Conservation (phyloP, 164 flowering plant genomes). For the Macadamia integrifolia region DNA sequence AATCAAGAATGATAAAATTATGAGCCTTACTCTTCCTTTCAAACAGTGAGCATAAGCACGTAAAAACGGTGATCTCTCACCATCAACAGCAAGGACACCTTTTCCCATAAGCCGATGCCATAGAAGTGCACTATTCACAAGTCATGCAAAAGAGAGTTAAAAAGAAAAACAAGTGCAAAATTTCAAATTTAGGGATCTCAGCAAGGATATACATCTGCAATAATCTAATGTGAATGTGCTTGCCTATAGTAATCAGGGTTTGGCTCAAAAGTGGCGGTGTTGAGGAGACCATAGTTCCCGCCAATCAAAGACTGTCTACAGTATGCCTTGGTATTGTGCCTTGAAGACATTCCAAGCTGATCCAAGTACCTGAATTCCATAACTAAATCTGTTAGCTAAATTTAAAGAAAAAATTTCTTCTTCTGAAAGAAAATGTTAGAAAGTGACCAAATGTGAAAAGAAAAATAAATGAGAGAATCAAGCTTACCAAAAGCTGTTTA, state of each 20-base stretch:
- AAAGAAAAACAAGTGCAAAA: background rate
- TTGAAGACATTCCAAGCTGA: slow-evolving; percentile 46
- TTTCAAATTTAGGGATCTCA: background rate
- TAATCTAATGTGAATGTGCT: background rate
- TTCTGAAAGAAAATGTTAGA: background rate
- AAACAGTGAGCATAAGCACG: slow-evolving; percentile 54
- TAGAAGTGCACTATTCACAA: slow-evolving; percentile 40
- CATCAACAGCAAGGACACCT: slow-evolving; percentile 26
- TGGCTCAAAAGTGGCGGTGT: slow-evolving; percentile 37
- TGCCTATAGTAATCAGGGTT: slow-evolving; percentile 57
- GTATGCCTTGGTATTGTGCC: slow-evolving; percentile 32
- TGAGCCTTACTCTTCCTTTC: slow-evolving; percentile 30
- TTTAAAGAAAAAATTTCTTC: background rate
- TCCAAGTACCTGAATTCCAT: slow-evolving; percentile 38
- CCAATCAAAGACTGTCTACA: slow-evolving; percentile 49
- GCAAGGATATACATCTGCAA: background rate
- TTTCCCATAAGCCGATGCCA: slow-evolving; percentile 54
- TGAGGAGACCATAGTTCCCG: slow-evolving; percentile 46
- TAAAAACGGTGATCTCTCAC: slow-evolving; percentile 24
- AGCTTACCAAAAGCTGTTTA: slow-evolving; percentile 13
- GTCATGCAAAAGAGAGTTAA: background rate
- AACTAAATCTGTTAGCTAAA: background rate
- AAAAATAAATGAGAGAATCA: background rate
- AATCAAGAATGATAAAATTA: background rate
- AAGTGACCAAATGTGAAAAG: background rate